These are phyloP conservation scores for Lunasporangiospora selenospora DNA, from an alignment of 192 early-diverging fungal species.

Conservation along the genomic window DNA sequence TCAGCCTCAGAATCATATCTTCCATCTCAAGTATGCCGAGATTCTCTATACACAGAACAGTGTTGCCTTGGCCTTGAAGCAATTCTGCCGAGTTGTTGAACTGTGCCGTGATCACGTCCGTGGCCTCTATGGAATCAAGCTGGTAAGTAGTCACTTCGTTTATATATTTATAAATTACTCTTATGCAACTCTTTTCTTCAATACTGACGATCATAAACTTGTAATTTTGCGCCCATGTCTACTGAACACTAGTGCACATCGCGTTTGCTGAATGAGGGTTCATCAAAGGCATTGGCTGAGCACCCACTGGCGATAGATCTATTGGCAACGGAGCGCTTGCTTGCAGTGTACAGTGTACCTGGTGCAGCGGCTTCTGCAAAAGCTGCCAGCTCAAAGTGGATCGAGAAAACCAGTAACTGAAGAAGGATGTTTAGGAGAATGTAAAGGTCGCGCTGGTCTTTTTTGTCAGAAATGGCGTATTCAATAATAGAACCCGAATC, in stretches of 20 bases:
- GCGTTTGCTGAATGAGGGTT: slow-evolving; percentile 28
- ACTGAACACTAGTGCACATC: slow-evolving; percentile 25
- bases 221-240: not conserved
- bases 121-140: slow-evolving; percentile 86
- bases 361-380: slow-evolving; percentile 15
- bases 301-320: slow-evolving; percentile 41
- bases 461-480: too few relatives aligned
- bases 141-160: slow-evolving; percentile 50
- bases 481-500: too few relatives aligned
- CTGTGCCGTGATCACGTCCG: slow-evolving; percentile 85
- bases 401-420: too few relatives aligned
- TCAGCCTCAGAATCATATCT: slow-evolving; percentile 86
- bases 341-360: slow-evolving; percentile 26
- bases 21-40: slow-evolving; percentile 90
- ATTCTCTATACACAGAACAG: slow-evolving; percentile 77
- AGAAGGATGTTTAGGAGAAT: too few relatives aligned
- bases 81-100: slow-evolving; percentile 90
- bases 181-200: not conserved
- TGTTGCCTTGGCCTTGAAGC: slow-evolving; percentile 77
- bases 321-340: slow-evolving; percentile 40
- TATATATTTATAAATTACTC: not conserved
- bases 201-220: not conserved
- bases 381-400: slow-evolving; percentile 35
- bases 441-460: too few relatives aligned
- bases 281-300: slow-evolving; percentile 41